phyloP scores from a whole-genome alignment of 2,329 filamentous ascomycete genomes.

The Hymenoscyphus occultus region DNA sequence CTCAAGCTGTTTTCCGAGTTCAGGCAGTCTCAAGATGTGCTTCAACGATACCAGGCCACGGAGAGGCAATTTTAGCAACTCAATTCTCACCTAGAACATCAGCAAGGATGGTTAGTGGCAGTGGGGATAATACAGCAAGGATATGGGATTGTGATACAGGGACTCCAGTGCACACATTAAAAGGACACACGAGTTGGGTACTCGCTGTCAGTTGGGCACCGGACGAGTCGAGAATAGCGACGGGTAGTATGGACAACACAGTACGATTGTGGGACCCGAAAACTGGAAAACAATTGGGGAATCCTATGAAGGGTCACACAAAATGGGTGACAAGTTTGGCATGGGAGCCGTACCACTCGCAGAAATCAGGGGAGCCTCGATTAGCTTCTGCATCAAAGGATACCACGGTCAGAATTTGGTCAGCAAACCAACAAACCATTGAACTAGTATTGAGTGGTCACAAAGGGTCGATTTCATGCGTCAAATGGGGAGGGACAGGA shows the following conservation, averaged over 20 bases:
- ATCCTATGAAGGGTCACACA: slow-evolving; percentile 73
- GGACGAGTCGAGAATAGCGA: slow-evolving; percentile 77
- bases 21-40: slow-evolving; percentile 89
- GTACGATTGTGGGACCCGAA: slow-evolving; percentile 87
- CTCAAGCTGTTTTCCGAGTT: slow-evolving; percentile 91
- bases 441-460: slow-evolving; percentile 86
- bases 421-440: slow-evolving; percentile 71
- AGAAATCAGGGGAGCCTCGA: slow-evolving; percentile 68
- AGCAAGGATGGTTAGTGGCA: slow-evolving; percentile 78
- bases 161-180: slow-evolving; percentile 79
- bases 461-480: slow-evolving; percentile 83
- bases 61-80: slow-evolving; percentile 81
- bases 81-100: slow-evolving; percentile 81
- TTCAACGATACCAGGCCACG: slow-evolving; percentile 84
- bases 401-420: slow-evolving; percentile 82
- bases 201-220: slow-evolving; percentile 84
- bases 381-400: slow-evolving; percentile 90
- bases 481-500: slow-evolving; percentile 91
- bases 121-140: slow-evolving; percentile 84
- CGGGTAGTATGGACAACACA: slow-evolving; percentile 88
- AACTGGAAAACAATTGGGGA: slow-evolving; percentile 71
- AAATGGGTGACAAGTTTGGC: slow-evolving; percentile 86
- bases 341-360: slow-evolving; percentile 92
- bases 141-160: slow-evolving; percentile 96
- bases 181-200: slow-evolving; percentile 88